A percentile compares a stretch with the other conserved stretches of the same genome.
phyloP scores from a whole-genome alignment of 495 filamentous ascomycete genomes.

The Penicillium verhagenii region DNA sequence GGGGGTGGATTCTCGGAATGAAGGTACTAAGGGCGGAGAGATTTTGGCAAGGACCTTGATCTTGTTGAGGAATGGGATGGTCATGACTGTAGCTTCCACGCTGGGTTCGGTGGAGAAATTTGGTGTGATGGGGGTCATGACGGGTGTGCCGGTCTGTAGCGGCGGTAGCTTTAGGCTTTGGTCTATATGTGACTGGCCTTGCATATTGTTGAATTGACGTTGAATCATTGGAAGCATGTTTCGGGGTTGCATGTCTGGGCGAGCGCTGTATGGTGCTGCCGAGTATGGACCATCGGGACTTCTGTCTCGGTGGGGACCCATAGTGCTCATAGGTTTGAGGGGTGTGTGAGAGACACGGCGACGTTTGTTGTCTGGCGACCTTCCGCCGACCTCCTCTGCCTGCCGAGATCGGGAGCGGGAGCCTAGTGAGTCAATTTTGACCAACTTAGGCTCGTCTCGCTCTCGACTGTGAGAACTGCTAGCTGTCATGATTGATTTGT shows the following conservation, averaged over 20 bases:
- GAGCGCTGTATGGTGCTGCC: slow-evolving; percentile 32
- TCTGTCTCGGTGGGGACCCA: slow-evolving; percentile 27
- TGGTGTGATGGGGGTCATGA: slow-evolving; percentile 32
- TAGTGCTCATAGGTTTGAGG: slow-evolving; percentile 26
- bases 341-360: slow-evolving; percentile 44
- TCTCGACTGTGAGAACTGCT: slow-evolving; percentile 25
- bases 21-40: slow-evolving; percentile 58
- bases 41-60: slow-evolving; percentile 67
- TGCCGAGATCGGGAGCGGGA: slow-evolving; percentile 25
- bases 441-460: slow-evolving; percentile 20
- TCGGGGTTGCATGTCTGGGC: slow-evolving; percentile 29
- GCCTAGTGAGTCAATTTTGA: slow-evolving; percentile 26
- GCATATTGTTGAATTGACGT: slow-evolving; percentile 24
- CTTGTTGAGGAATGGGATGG: slow-evolving; percentile 67
- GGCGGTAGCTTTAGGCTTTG: slow-evolving; percentile 58
- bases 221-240: slow-evolving; percentile 39
- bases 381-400: slow-evolving; percentile 25
- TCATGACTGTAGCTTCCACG: slow-evolving; percentile 71
- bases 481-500: slow-evolving; percentile 12
- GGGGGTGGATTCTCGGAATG: slow-evolving; percentile 38
- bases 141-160: slow-evolving; percentile 23
- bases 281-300: slow-evolving; percentile 38
- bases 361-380: slow-evolving; percentile 56
- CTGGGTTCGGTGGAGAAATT: slow-evolving; percentile 34
- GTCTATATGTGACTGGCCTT: slow-evolving; percentile 32